These are phyloP conservation scores for Saturnispora bothae DNA, from an alignment of 805 yeast species.

Conservation along the genomic window DNA sequence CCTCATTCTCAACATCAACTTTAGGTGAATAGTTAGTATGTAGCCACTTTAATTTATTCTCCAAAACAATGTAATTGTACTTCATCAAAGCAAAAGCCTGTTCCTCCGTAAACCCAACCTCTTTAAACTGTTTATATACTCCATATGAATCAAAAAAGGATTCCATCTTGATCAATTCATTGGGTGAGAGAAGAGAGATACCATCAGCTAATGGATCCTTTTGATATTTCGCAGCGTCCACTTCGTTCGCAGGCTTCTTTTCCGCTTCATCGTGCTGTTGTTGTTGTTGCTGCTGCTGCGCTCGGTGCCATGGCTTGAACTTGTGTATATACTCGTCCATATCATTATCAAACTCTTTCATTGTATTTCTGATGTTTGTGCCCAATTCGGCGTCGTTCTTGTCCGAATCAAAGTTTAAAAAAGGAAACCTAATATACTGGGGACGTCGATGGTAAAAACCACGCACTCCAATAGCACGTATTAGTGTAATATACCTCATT, in stretches of 20 bases:
- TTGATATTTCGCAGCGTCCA: slow-evolving; percentile 2
- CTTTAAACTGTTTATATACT: slow-evolving; percentile 41
- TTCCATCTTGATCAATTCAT: slow-evolving; percentile 21
- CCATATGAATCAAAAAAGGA: slow-evolving; percentile 51
- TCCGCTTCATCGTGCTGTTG: background rate
- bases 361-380: slow-evolving; percentile 6
- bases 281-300: background rate
- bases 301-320: slow-evolving; percentile 2
- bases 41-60: slow-evolving; percentile 35
- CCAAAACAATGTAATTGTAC: slow-evolving; percentile 28
- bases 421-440: slow-evolving; percentile 2
- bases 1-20: slow-evolving; percentile 77
- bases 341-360: slow-evolving; percentile 8
- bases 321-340: slow-evolving; percentile 4
- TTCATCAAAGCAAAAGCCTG: slow-evolving; percentile 54
- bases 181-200: slow-evolving; percentile 6
- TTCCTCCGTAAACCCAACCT: slow-evolving; percentile 46
- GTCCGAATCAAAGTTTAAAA: slow-evolving; percentile 5
- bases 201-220: slow-evolving; percentile 7
- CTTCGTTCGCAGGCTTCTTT: background rate
- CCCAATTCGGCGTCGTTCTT: slow-evolving; percentile 8
- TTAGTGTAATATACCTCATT: background rate
- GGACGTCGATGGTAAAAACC: background rate
- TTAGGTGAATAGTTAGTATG: slow-evolving; percentile 38
- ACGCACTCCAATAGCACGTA: background rate